A percentile compares a stretch with the other conserved stretches of the same genome.
Evolutionary conservation across 768 basidiomycete genomes (phyloP).

Genomic region (Tylopilus vinaceipallidus): DNA sequence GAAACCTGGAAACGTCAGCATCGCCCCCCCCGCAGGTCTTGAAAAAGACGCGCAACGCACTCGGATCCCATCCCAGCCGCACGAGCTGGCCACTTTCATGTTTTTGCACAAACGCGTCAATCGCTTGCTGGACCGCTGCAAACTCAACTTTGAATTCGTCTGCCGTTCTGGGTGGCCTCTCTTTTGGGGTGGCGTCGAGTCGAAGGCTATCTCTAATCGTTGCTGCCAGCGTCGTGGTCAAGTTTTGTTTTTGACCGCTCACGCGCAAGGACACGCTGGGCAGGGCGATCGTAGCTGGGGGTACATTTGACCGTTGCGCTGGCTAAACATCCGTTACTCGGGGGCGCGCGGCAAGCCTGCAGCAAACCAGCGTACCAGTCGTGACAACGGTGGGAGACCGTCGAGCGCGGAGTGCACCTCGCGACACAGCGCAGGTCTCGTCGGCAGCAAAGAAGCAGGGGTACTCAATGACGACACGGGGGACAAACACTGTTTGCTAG

Average conservation of each 20-base stretch:
- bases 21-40: not conserved
- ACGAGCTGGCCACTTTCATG: conserved; percentile 21
- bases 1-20: conserved; percentile 13
- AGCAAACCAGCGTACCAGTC: conserved; percentile 5
- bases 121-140: conserved; percentile 14
- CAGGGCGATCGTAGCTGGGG: not conserved
- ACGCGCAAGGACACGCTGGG: not conserved
- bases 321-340: not conserved
- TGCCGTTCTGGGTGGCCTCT: conserved; percentile 17
- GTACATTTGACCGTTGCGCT: not conserved
- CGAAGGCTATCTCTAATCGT: conserved; percentile 14
- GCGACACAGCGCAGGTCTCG: not conserved
- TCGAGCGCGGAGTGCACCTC: not conserved
- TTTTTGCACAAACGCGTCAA: conserved; percentile 19
- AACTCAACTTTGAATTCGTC: conserved; percentile 25
- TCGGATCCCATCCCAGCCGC: conserved; percentile 27
- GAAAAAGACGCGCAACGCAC: conserved; percentile 11
- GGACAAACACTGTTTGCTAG: not conserved
- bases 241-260: not conserved
- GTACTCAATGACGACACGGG: not conserved
- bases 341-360: not conserved
- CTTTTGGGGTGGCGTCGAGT: not conserved
- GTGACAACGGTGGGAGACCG: conserved; percentile 2
- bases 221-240: conserved; percentile 3
- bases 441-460: not conserved